Evolutionary conservation across 2,329 filamentous ascomycete genomes (phyloP), one percentile per base, ranked within the genome.

Genomic region (Cytospora leucostoma): DNA sequence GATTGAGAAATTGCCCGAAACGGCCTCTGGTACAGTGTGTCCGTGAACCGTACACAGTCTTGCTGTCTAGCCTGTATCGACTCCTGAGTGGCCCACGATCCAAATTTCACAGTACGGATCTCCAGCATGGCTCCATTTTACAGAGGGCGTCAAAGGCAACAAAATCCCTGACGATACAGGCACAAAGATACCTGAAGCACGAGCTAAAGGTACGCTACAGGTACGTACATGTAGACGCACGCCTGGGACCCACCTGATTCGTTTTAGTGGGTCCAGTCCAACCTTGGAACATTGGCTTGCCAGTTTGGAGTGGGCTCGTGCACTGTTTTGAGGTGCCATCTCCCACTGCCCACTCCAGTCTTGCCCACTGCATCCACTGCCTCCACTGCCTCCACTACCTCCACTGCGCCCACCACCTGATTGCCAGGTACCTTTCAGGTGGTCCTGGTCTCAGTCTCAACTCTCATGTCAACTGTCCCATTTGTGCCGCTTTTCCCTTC

Each of bases 271-370:
- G 33, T 49, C 59, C 51, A 55, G 33, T 61, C 52, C 51, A 53
- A 55, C 49, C 54, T 61, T 52, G 44, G 44, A 47, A 47, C 44
- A 47, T 47, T 19, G n/a, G 21, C 27, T 27, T 27, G 4, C 27
- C 27, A 21, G n/a, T 52, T 61, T 38, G 59, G 59, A 37, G 59
- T 55, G 59, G 59, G 59, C 51, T 53, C 54, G 59, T 61, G 59
- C 59, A 61, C 59, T 61, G 52, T 60, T 61, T 61, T 61, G 59
- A 51, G 37, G 59, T 33, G 35, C 51, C 51, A 38, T 35, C 40
- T 60, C 27, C 33, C 17, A 35, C 52, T 37, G 33, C 35, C 27
- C 33, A 34, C 52, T 37, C 17, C 44, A n/a, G 15, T 49, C 44
- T 13, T 15, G n/a, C 40, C 44, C 44, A n/a, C 32, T 33, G 13